Percentiles rank a stretch among this genome's conserved stretches.
These are phyloP conservation scores for Paragyromitra xinjiangensis DNA, from an alignment of 495 filamentous ascomycete genomes.

Conservation along the genomic window DNA sequence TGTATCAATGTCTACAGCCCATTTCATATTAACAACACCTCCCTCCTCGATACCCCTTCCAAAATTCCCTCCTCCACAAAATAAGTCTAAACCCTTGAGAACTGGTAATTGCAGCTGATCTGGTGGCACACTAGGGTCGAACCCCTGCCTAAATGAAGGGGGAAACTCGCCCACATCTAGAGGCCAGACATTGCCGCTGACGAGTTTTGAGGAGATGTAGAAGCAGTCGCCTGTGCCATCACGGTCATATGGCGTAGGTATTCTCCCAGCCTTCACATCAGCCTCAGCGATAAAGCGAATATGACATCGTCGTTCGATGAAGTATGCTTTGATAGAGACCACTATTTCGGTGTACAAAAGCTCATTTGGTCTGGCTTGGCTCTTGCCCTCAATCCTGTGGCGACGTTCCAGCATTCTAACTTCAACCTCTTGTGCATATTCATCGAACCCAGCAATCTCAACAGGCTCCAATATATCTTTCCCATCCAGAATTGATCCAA, in stretches of 20 bases:
- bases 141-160: constrained; percentile 65
- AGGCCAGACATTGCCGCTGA: constrained; percentile 29
- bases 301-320: constrained; percentile 66
- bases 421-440: constrained; percentile 48
- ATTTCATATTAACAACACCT: constrained; percentile 69
- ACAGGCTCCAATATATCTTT: constrained; percentile 64
- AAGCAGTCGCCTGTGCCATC: constrained; percentile 71
- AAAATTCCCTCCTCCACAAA: constrained; percentile 77
- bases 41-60: constrained; percentile 78
- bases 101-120: constrained; percentile 56
- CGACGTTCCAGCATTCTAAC: constrained; percentile 42
- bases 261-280: constrained; percentile 56
- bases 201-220: constrained; percentile 64
- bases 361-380: constrained; percentile 68
- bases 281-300: constrained; percentile 65
- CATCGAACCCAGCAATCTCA: constrained; percentile 63
- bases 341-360: constrained; percentile 67
- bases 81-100: constrained; percentile 69
- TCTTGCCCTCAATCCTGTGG: constrained; percentile 10
- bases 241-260: constrained; percentile 71
- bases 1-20: constrained; percentile 71
- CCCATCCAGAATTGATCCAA: constrained; percentile 29
- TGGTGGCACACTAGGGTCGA: constrained; percentile 48
- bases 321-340: constrained; percentile 58
- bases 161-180: constrained; percentile 47